Evolutionary conservation across 164 flowering plant genomes (phyloP).

Genomic region (Stephania japonica): DNA sequence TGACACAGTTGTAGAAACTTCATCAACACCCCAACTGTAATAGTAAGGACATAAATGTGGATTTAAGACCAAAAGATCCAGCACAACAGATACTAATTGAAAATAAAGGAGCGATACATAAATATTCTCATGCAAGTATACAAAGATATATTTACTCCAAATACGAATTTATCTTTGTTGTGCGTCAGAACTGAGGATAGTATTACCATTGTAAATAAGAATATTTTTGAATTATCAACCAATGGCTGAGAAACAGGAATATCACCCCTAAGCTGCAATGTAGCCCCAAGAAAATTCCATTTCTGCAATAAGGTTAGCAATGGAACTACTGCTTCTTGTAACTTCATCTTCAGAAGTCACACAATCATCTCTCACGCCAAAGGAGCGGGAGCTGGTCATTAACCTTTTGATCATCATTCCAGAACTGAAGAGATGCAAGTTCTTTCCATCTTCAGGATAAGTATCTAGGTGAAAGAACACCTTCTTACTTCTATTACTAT

Average conservation of each 20-base stretch:
- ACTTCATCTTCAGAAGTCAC: slow-evolving; percentile 14
- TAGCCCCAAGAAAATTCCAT: slow-evolving; percentile 73
- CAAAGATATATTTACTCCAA: background rate
- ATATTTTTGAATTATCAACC: slow-evolving; percentile 53
- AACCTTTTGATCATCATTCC: slow-evolving; percentile 5
- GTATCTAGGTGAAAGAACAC: slow-evolving; percentile 26
- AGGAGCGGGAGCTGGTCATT: background rate
- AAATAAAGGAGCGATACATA: too few species aligned
- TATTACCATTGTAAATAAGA: slow-evolving; percentile 79
- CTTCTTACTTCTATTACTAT: slow-evolving; percentile 60
- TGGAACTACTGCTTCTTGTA: slow-evolving; percentile 15
- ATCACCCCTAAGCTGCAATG: slow-evolving; percentile 76
- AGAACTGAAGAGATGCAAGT: background rate
- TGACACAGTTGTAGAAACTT: too few species aligned
- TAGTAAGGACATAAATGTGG: too few species aligned
- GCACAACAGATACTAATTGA: too few species aligned
- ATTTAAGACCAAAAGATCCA: too few species aligned
- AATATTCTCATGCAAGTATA: too few species aligned
- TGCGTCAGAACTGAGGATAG: background rate
- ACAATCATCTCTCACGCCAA: slow-evolving; percentile 10
- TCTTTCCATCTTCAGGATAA: slow-evolving; percentile 10
- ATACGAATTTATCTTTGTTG: background rate
- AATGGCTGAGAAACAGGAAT: slow-evolving; percentile 66
- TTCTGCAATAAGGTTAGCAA: slow-evolving; percentile 24
- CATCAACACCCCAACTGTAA: too few species aligned